Evolutionary conservation across 306 rosid species (phyloP).

Genomic region (Citrullus mucosospermus): DNA sequence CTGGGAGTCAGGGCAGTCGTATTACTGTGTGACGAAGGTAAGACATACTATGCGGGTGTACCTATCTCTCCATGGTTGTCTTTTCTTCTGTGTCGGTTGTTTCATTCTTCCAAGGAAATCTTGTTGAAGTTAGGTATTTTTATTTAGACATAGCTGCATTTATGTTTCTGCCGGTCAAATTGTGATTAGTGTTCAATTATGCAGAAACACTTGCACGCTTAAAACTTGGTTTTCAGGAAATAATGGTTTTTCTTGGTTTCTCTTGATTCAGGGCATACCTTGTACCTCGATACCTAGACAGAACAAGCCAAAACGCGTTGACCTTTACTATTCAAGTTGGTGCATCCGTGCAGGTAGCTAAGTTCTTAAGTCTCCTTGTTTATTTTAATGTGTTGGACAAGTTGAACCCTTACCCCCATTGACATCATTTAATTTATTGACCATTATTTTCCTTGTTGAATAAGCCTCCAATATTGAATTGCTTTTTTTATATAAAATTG

Average conservation of each 20-base stretch:
- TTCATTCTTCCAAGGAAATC: neutral
- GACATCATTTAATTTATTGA: neutral
- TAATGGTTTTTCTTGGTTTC: conserved; percentile 8
- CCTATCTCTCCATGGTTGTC: neutral
- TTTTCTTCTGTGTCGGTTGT: neutral
- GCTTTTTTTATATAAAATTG: neutral
- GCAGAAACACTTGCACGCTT: neutral
- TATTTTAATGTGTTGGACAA: neutral
- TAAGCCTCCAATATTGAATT: neutral
- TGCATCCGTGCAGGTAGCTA: conserved; percentile 49
- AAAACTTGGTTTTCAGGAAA: neutral
- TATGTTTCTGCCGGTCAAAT: neutral
- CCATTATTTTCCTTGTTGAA: neutral
- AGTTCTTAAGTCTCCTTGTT: neutral
- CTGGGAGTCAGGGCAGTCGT: conserved; percentile 39
- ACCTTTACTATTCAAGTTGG: conserved; percentile 55
- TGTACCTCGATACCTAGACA: conserved; percentile 37
- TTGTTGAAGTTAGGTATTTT: neutral
- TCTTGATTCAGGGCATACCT: conserved; percentile 34
- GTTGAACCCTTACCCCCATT: neutral
- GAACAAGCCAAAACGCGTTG: conserved; percentile 46
- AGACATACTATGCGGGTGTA: neutral
- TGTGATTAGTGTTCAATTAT: neutral
- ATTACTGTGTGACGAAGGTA: conserved; percentile 53
- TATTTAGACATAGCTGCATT: neutral